A percentile compares a stretch with the other conserved stretches of the same genome.
Conservation (phyloP, 495 filamentous ascomycete species). For the Neurospora hispaniola region DNA sequence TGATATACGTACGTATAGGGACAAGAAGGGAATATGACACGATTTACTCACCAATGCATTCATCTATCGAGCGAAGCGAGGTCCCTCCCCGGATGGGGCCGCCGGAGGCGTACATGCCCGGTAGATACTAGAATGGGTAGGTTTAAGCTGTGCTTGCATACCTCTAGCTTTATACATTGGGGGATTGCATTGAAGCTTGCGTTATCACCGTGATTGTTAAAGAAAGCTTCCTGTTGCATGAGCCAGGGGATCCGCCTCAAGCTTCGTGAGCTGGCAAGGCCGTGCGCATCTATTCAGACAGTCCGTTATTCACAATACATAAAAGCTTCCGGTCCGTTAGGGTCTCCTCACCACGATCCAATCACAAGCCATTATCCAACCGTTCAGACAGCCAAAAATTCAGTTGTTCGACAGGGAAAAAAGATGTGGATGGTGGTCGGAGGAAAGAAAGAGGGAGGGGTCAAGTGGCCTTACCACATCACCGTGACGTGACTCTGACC, state of each 20-base stretch:
- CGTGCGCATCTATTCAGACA: neutral
- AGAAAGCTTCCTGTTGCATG: neutral
- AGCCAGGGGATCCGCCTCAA: neutral
- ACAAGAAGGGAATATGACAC: neutral
- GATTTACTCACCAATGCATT: too few species aligned
- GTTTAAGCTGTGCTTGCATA: neutral
- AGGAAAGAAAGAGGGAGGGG: neutral
- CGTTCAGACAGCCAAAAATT: too few species aligned
- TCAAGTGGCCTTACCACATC: neutral
- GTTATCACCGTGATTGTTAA: neutral
- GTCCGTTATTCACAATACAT: neutral
- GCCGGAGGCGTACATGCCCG: neutral
- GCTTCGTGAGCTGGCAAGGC: neutral
- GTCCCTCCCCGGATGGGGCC: neutral
- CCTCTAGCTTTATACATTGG: too few species aligned
- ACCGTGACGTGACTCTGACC: neutral
- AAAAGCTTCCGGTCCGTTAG: neutral
- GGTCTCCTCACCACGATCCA: neutral
- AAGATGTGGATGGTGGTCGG: too few species aligned
- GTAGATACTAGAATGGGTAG: neutral
- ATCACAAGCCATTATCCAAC: neutral
- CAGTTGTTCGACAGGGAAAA: too few species aligned
- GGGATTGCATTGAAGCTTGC: neutral
- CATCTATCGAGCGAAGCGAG: neutral
- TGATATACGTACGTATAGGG: neutral